phyloP scores from a whole-genome alignment of 768 basidiomycete genomes.

The Auricularia heimuer region DNA sequence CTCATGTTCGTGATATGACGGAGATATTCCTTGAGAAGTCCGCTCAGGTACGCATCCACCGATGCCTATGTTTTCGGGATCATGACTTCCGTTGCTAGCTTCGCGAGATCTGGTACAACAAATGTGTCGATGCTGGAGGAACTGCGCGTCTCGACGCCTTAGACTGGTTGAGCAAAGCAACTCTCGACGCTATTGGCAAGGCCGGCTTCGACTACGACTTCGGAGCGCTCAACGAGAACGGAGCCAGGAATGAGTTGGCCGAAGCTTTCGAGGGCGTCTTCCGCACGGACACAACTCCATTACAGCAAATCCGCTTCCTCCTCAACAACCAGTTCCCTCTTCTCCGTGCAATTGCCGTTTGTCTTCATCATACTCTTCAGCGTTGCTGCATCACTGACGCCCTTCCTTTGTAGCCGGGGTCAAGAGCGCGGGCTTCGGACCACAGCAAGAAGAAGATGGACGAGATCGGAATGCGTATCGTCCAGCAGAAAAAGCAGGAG shows the following conservation, averaged over 20 bases:
- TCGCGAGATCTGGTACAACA: conserved; percentile 13
- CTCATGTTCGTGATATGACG: conserved; percentile 48
- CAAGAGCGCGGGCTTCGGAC: background rate
- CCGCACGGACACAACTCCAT: background rate
- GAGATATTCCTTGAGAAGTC: conserved; percentile 50
- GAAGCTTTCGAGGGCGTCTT: conserved; percentile 21
- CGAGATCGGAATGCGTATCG: conserved; percentile 21
- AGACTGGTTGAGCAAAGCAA: conserved; percentile 10
- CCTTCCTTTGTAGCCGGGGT: background rate
- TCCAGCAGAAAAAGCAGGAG: conserved; percentile 24
- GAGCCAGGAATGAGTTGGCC: conserved; percentile 22
- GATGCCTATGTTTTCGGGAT: background rate
- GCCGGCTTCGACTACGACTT: conserved; percentile 28
- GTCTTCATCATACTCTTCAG: background rate
- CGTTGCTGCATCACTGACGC: background rate
- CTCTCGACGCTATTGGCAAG: conserved; percentile 16
- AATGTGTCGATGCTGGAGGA: background rate
- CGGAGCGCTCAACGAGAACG: conserved; percentile 19
- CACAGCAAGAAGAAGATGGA: conserved; percentile 9
- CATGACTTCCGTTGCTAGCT: conserved; percentile 8
- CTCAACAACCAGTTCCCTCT: background rate
- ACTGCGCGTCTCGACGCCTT: conserved; percentile 2
- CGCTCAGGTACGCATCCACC: conserved; percentile 26
- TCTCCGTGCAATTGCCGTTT: background rate
- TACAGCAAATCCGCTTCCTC: background rate